Evolutionary conservation across 2,329 filamentous ascomycete species (phyloP).

Genomic region (Lachnellula willkommii): DNA sequence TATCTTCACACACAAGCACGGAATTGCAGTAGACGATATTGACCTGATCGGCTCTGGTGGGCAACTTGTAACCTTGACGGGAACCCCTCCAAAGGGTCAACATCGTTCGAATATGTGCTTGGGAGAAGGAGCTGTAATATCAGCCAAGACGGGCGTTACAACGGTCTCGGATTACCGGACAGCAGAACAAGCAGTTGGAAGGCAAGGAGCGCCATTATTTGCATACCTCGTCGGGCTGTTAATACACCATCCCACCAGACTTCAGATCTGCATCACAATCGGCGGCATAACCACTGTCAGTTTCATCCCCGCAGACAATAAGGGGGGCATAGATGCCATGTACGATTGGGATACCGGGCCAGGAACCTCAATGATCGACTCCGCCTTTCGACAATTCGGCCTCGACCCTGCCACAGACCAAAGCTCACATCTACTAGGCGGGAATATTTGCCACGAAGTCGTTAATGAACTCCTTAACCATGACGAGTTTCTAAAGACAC

Average conservation of each 20-base stretch:
- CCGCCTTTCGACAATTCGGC: slow-evolving; percentile 28
- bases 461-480: slow-evolving; percentile 27
- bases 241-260: slow-evolving; percentile 28
- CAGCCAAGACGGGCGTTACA: slow-evolving; percentile 32
- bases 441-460: slow-evolving; percentile 29
- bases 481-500: slow-evolving; percentile 24
- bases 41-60: slow-evolving; percentile 31
- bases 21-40: slow-evolving; percentile 29
- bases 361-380: slow-evolving; percentile 30
- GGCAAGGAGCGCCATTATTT: slow-evolving; percentile 31
- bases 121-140: slow-evolving; percentile 31
- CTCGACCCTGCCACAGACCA: slow-evolving; percentile 27
- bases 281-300: slow-evolving; percentile 29
- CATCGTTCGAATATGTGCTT: slow-evolving; percentile 32
- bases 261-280: slow-evolving; percentile 31
- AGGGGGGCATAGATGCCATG: slow-evolving; percentile 31
- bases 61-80: slow-evolving; percentile 28
- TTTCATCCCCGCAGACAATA: slow-evolving; percentile 29
- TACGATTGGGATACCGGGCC: slow-evolving; percentile 33
- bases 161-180: slow-evolving; percentile 32
- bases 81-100: slow-evolving; percentile 27
- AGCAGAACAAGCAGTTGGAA: slow-evolving; percentile 32
- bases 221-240: slow-evolving; percentile 30
- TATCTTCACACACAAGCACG: slow-evolving; percentile 29
- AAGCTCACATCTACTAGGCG: slow-evolving; percentile 19